Evolutionary conservation across 164 flowering plant genomes (phyloP).

Genomic region (Houttuynia cordata): DNA sequence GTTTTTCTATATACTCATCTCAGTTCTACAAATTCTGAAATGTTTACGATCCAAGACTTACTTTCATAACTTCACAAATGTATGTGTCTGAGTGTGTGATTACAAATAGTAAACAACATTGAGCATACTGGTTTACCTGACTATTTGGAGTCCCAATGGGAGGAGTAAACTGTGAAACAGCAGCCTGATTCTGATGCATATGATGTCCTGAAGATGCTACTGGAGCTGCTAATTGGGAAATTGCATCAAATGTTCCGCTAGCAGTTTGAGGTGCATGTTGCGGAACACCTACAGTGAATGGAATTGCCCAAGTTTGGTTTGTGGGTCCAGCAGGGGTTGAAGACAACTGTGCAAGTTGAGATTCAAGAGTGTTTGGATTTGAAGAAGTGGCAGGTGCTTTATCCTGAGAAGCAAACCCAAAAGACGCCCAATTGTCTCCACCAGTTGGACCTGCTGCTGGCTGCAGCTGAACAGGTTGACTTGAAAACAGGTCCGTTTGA

Average conservation of each 20-base stretch:
- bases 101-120: no score
- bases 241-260: conserved; percentile 31
- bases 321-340: conserved; percentile 33
- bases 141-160: conserved; percentile 20
- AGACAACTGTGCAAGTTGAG: conserved; percentile 47
- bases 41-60: not conserved
- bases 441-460: conserved; percentile 20
- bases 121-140: not conserved
- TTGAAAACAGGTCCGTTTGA: conserved; percentile 9
- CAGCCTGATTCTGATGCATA: conserved; percentile 19
- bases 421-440: conserved; percentile 78
- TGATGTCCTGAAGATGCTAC: conserved; percentile 26
- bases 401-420: conserved; percentile 43
- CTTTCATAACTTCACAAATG: not conserved
- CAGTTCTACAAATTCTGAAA: no score
- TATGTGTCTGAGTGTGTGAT: no score
- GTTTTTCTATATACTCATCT: no score
- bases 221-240: conserved; percentile 45
- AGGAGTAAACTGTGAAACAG: conserved; percentile 21
- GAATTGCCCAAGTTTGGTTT: conserved; percentile 5
- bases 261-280: conserved; percentile 22
- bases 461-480: conserved; percentile 25
- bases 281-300: conserved; percentile 8
- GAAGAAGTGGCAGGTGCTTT: conserved; percentile 35
- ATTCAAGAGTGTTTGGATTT: conserved; percentile 36